A percentile compares a stretch with the other conserved stretches of the same genome.
phyloP scores from a whole-genome alignment of 768 basidiomycete genomes.

The Termitomyces sp. region DNA sequence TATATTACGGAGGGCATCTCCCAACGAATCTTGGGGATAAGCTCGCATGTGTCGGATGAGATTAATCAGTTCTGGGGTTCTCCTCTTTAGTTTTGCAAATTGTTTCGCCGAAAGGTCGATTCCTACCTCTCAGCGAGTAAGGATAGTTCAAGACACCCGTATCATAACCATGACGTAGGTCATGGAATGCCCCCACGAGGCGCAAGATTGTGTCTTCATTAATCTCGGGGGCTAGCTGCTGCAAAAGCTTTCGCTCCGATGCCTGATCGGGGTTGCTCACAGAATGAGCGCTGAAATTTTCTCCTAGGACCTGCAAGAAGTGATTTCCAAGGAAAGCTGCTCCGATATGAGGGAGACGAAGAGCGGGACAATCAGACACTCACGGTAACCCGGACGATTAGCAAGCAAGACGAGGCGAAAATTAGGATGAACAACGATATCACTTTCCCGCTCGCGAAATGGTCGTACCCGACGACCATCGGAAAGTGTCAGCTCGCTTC shows the following conservation, averaged over 20 bases:
- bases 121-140: slow-evolving; percentile 57
- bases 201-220: slow-evolving; percentile 45
- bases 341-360: neutral
- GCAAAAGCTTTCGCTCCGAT: slow-evolving; percentile 55
- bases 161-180: slow-evolving; percentile 53
- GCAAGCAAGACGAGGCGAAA: slow-evolving; percentile 61
- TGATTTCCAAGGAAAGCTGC: slow-evolving; percentile 69
- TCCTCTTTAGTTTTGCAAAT: neutral
- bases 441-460: slow-evolving; percentile 38
- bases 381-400: slow-evolving; percentile 67
- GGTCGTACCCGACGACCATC: slow-evolving; percentile 55
- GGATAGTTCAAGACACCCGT: slow-evolving; percentile 55
- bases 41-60: slow-evolving; percentile 58
- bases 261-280: slow-evolving; percentile 62
- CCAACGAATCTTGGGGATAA: slow-evolving; percentile 52
- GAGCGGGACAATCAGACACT: slow-evolving; percentile 21
- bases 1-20: slow-evolving; percentile 54
- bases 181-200: slow-evolving; percentile 61
- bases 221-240: slow-evolving; percentile 58
- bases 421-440: slow-evolving; percentile 57
- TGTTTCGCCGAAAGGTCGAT: neutral
- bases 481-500: slow-evolving; percentile 56
- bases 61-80: slow-evolving; percentile 51
- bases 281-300: slow-evolving; percentile 62
- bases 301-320: slow-evolving; percentile 66